Conservation (phyloP, 2,329 filamentous ascomycete genomes). For the Botrytis galanthina region DNA sequence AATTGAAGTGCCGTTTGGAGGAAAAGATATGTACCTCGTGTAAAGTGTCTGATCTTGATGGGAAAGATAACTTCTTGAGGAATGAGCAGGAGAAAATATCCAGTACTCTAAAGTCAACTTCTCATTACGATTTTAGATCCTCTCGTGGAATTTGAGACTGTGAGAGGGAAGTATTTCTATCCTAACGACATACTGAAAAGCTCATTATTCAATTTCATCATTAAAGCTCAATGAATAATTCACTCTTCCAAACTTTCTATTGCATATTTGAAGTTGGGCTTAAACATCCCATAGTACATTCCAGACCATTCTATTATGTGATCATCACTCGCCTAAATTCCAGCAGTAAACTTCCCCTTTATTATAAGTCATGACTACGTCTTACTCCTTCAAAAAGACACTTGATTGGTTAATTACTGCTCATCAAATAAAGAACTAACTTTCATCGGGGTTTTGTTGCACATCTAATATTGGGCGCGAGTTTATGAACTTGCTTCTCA, state of each 20-base stretch:
- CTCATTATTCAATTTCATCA: rapidly evolving
- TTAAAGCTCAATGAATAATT: not conserved
- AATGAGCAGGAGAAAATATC: too few relatives aligned
- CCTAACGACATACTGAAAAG: not conserved
- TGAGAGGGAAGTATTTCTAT: not conserved
- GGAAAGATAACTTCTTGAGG: too few relatives aligned
- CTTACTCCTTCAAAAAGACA: not conserved
- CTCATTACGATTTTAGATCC: not conserved
- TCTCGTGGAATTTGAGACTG: too few relatives aligned
- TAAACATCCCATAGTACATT: not conserved
- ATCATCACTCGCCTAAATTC: not conserved
- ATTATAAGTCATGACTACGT: rapidly evolving
- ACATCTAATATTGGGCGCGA: not conserved
- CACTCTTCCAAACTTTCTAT: not conserved
- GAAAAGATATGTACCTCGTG: not conserved
- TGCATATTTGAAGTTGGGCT: not conserved
- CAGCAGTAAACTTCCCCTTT: not conserved
- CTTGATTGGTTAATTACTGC: not conserved
- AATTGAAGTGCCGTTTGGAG: not conserved
- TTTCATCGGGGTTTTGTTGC: not conserved
- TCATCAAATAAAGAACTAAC: not conserved
- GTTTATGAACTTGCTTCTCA: not conserved
- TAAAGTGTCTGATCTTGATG: rapidly evolving
- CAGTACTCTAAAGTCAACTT: too few relatives aligned
- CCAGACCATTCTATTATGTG: not conserved